A percentile compares a stretch with the other conserved stretches of the same genome.
Evolutionary conservation across 805 yeast species (phyloP).

Genomic region (Barnettozyma botsteinii): DNA sequence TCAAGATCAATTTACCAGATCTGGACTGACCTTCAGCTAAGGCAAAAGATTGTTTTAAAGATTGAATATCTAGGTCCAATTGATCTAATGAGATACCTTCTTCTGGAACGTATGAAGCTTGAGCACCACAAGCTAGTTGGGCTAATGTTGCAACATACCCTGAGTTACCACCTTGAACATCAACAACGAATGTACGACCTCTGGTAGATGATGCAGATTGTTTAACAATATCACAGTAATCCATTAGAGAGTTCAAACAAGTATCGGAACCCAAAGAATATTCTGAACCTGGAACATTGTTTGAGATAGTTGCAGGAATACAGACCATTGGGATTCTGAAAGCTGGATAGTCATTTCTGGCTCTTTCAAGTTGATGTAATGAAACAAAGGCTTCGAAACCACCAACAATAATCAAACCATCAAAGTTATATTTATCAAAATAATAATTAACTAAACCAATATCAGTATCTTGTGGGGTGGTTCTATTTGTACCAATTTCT

Average conservation of each 20-base stretch:
- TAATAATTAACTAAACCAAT: conserved; percentile 68
- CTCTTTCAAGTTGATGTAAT: conserved; percentile 56
- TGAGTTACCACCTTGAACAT: conserved; percentile 81
- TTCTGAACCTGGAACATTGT: conserved; percentile 79
- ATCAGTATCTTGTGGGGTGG: conserved; percentile 59
- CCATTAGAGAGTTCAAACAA: conserved; percentile 62
- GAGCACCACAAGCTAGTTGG: conserved; percentile 66
- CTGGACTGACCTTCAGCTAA: conserved; percentile 57
- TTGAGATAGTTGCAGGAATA: conserved; percentile 75
- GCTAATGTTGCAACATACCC: conserved; percentile 71
- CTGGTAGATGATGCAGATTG: conserved; percentile 76
- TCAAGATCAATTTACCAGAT: conserved; percentile 63
- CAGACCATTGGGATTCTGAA: conserved; percentile 74
- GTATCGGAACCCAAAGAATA: conserved; percentile 74
- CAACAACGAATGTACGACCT: conserved; percentile 74
- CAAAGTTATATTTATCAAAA: conserved; percentile 59
- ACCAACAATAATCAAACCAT: conserved; percentile 71
- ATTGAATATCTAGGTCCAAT: conserved; percentile 58
- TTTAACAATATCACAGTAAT: conserved; percentile 73
- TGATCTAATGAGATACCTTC: conserved; percentile 54
- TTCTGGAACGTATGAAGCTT: conserved; percentile 74
- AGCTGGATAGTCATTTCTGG: conserved; percentile 57
- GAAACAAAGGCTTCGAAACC: conserved; percentile 81
- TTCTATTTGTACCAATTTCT: conserved; percentile 75
- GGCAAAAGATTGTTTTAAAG: conserved; percentile 54